These are phyloP conservation scores for Avicennia marina DNA, from an alignment of 257 asterid genomes.

Conservation along the genomic window DNA sequence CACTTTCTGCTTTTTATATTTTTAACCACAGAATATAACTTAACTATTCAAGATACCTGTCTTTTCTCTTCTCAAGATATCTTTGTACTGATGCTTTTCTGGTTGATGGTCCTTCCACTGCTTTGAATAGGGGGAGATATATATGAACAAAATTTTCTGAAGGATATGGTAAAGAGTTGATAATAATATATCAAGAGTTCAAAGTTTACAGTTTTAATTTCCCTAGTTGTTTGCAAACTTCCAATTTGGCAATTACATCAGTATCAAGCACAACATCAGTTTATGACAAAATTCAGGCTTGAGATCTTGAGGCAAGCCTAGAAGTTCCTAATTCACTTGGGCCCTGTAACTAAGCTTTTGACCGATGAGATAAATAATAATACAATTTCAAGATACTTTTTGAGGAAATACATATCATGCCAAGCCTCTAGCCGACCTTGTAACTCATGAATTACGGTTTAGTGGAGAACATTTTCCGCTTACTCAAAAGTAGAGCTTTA, in stretches of 20 bases:
- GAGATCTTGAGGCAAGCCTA: neutral
- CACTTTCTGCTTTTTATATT: slow-evolving; percentile 17
- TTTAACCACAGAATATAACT: slow-evolving; percentile 21
- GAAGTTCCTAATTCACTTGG: neutral
- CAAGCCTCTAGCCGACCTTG: neutral
- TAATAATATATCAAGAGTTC: slow-evolving; percentile 5
- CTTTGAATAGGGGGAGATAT: slow-evolving; percentile 22
- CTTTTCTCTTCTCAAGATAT: slow-evolving; percentile 91
- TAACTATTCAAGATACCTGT: slow-evolving; percentile 61
- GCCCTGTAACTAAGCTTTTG: slow-evolving; percentile 2
- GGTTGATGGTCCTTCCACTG: slow-evolving; percentile 67
- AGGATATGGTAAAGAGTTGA: slow-evolving; percentile 4
- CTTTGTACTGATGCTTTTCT: slow-evolving; percentile 88
- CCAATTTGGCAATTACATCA: slow-evolving; percentile 9
- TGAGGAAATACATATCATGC: neutral
- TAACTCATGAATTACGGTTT: too few relatives aligned
- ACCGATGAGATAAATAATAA: slow-evolving; percentile 4
- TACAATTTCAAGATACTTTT: slow-evolving; percentile 1
- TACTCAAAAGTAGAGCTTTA: neutral
- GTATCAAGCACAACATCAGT: slow-evolving; percentile 1
- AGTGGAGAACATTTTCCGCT: neutral
- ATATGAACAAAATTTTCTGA: slow-evolving; percentile 13
- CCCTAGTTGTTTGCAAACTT: too few relatives aligned
- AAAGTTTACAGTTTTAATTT: slow-evolving; percentile 8
- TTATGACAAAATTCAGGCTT: neutral